Evolutionary conservation across 352 stramenopile genomes (phyloP).

Genomic region (Phytophthora macrochlamydospora): DNA sequence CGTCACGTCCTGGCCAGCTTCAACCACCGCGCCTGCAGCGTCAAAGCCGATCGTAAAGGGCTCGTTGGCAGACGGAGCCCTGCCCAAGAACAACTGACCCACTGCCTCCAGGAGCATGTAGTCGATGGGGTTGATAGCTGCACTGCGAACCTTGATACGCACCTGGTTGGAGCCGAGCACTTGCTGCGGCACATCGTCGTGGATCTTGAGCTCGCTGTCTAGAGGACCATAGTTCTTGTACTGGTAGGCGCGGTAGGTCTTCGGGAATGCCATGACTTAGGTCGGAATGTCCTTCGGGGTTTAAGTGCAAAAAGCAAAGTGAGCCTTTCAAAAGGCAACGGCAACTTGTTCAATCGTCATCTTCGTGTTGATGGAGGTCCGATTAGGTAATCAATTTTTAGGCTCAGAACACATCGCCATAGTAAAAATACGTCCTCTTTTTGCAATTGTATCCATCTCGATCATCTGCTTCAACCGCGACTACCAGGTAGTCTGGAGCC

Average conservation of each 20-base stretch:
- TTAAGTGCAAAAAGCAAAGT: neutral
- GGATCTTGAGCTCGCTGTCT: slow-evolving; percentile 15
- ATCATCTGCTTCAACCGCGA: too few relatives aligned
- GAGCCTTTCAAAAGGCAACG: neutral
- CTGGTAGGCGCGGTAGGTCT: slow-evolving; percentile 23
- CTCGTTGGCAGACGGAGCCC: neutral
- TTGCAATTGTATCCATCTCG: too few relatives aligned
- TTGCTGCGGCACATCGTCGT: slow-evolving; percentile 4
- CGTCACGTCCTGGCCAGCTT: slow-evolving; percentile 10
- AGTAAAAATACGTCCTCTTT: too few relatives aligned
- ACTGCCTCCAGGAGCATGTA: slow-evolving; percentile 17
- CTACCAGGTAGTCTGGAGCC: too few relatives aligned
- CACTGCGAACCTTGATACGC: slow-evolving; percentile 17
- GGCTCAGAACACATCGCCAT: too few relatives aligned
- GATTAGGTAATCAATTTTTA: too few relatives aligned
- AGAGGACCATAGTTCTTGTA: slow-evolving; percentile 17
- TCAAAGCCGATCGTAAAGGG: slow-evolving; percentile 17
- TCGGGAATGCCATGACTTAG: slow-evolving; percentile 5
- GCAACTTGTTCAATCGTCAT: too few relatives aligned
- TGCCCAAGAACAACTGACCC: slow-evolving; percentile 7
- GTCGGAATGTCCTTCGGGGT: neutral
- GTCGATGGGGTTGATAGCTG: slow-evolving; percentile 23
- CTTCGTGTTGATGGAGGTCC: too few relatives aligned
- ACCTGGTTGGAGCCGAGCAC: slow-evolving; percentile 9
- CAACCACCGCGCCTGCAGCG: slow-evolving; percentile 7